Base-by-base conservation (phyloP, 176 grass and related monocot species). In the Avena atlantica region DNA sequence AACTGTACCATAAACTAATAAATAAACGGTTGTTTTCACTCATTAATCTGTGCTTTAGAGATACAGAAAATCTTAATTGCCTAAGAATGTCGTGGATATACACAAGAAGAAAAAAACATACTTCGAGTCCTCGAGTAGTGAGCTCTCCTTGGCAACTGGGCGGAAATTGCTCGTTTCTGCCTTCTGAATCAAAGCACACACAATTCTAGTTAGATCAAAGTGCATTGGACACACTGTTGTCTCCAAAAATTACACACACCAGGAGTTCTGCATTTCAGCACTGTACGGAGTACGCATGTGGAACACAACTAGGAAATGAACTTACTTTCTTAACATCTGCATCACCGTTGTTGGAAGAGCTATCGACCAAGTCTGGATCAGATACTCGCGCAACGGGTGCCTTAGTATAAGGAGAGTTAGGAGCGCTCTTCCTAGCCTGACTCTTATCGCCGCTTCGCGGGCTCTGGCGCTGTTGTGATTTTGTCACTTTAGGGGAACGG, bases 301-400 rank as follows among this genome's bases (percentile, higher is more conserved):
- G 80, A 11, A 53, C 12, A 4, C 14, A 53, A 1, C 49, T 16
- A 57, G 16, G 27, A 57, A 78, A 63, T n/a, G 17, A 49, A 21
- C 88, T 68, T 82, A 90, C 91, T 76, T 88, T 87, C 85, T 81
- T 84, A 72, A 55, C 52, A 87, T 27, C 75, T 56, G 57, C 73
- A 85, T 70, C 85, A 60, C 65, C 81, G 17, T 84, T 92, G 70
- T 52, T 78, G 15, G 50, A 89, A 49, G 87, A 84, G 68, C 70
- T 74, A 81, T 89, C 85, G 45, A 86, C 84, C 55, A 87, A 69
- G 73, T 93, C 91, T 2, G 78, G 85, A 78, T 82, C 78, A 50
- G 81, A 84, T 51, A 85, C 88, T 51, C 70, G 75, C 82, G 91
- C 91, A 67, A 93, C 83, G 29, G 87, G 88, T 10, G 81, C 77